Evolutionary conservation across 2,329 filamentous ascomycete genomes (phyloP).

Genomic region (Monosporascus sp.): DNA sequence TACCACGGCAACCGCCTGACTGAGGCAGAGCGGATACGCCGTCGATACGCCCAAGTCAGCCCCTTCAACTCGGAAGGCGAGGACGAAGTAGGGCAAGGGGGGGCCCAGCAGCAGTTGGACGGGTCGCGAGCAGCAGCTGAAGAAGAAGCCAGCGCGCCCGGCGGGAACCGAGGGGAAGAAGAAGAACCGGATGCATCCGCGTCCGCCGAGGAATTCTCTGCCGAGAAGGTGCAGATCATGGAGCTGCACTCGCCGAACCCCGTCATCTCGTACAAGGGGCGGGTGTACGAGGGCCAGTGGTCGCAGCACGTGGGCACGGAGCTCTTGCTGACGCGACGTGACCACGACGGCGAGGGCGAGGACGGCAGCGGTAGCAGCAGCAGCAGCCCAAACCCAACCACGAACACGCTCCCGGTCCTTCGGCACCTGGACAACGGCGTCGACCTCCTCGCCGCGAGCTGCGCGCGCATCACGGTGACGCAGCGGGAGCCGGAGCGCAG

Average conservation of each 20-base stretch:
- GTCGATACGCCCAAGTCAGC: not conserved
- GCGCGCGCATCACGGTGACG: constrained; percentile 63
- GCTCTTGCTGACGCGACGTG: constrained; percentile 60
- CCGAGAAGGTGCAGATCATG: constrained; percentile 66
- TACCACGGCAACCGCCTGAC: constrained; percentile 38
- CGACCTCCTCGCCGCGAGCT: constrained; percentile 67
- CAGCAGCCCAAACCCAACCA: constrained; percentile 9
- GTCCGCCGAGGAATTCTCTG: constrained; percentile 16
- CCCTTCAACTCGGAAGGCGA: constrained; percentile 3
- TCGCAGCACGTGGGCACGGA: constrained; percentile 79
- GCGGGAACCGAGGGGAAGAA: constrained; percentile 4
- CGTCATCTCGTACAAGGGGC: constrained; percentile 72
- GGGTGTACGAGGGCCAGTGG: constrained; percentile 78
- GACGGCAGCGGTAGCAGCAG: not conserved
- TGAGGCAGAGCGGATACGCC: constrained; percentile 13
- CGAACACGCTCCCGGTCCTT: constrained; percentile 37
- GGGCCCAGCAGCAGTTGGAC: not conserved
- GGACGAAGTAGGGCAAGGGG: constrained; percentile 1
- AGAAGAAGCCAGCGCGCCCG: constrained; percentile 7
- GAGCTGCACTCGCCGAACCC: constrained; percentile 74
- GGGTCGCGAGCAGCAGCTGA: not conserved
- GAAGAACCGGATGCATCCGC: constrained; percentile 11
- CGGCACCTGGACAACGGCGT: constrained; percentile 53
- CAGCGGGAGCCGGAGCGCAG: constrained; percentile 55
- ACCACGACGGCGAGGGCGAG: constrained; percentile 19